Evolutionary conservation across 768 basidiomycete genomes (phyloP), one percentile per base, ranked within the genome.

Genomic region (Tylopilus sp.): DNA sequence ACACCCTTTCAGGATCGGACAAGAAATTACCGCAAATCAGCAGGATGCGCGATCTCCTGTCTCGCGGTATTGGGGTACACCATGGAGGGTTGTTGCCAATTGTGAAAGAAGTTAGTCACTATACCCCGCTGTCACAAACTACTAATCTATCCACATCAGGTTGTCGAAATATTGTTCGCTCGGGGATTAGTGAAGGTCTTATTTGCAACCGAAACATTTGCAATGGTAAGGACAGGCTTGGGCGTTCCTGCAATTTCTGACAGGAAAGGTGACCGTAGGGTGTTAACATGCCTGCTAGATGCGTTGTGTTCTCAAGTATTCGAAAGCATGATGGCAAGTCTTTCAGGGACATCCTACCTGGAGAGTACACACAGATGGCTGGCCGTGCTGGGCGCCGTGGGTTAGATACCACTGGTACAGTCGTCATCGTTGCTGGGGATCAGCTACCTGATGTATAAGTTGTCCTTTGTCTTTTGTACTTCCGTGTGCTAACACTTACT

Each of bases 331-430:
- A 99, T 59, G 97, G 97, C 6, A 82, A 85, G 26, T 86, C 74
- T 59, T 99, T 99, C 77, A 83, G 97, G 54, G 91, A 93, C 36
- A 86, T 96, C 30, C 71, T 92, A 1, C 87, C 92, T 24, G 94
- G 91, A 36, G 93, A 94, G 71, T 98, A 98, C 66, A 99, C 96
- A 0, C 97, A 99, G 64, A 99, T 99, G 97, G 95, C 97, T 9
- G 97, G 97, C 6, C 87, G 97, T 59, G 97, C 97, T 16, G 97
- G 97, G 22, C 86, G 97, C 30, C 87, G 97, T 68, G 97, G 97
- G 12, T 75, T 99, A 26, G 97, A 99, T 67, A 75, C 87, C 6
- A 98, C 94, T 0, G 97, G 97, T 33, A 97, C 95, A 0, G 97
- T 99, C 11, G 86, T 99, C 60, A 89, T 99, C 48, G 79, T 91